Conservation (phyloP, 306 rosid species). For the Mimosa bimucronata region DNA sequence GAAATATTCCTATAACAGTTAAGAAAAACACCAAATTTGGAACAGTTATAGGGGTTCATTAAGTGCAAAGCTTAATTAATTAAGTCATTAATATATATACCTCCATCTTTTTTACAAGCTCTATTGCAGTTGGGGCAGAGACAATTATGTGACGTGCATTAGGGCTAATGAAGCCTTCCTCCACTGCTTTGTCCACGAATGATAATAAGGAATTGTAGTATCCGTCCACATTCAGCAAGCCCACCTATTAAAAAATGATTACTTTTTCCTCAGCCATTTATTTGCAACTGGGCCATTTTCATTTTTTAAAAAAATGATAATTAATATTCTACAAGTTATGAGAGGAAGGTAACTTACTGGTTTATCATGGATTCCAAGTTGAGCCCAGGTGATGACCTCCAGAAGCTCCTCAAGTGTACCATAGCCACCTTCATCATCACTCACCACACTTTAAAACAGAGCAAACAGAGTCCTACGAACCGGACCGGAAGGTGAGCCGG, state of each 20-base stretch:
- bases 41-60: background rate
- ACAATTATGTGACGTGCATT: constrained; percentile 92
- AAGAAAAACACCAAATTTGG: background rate
- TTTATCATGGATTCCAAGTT: constrained; percentile 95
- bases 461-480: background rate
- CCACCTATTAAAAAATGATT: constrained; percentile 63
- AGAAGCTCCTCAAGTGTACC: constrained; percentile 99
- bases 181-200: constrained; percentile 93
- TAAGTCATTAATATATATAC: constrained; percentile 33
- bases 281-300: background rate
- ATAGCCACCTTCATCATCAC: constrained; percentile 65
- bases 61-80: background rate
- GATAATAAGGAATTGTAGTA: constrained; percentile 85
- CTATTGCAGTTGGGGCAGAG: constrained; percentile 82
- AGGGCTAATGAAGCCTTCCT: constrained; percentile 89
- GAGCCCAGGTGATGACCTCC: constrained; percentile 98
- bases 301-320: background rate
- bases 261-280: background rate
- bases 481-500: too few relatives aligned
- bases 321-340: background rate
- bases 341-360: constrained; percentile 55
- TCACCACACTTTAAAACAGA: background rate
- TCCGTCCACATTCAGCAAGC: constrained; percentile 95
- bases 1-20: constrained; percentile 61
- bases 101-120: constrained; percentile 91